Conservation (phyloP, 2,329 filamentous ascomycete genomes). For the Epichloe coenophiala region DNA sequence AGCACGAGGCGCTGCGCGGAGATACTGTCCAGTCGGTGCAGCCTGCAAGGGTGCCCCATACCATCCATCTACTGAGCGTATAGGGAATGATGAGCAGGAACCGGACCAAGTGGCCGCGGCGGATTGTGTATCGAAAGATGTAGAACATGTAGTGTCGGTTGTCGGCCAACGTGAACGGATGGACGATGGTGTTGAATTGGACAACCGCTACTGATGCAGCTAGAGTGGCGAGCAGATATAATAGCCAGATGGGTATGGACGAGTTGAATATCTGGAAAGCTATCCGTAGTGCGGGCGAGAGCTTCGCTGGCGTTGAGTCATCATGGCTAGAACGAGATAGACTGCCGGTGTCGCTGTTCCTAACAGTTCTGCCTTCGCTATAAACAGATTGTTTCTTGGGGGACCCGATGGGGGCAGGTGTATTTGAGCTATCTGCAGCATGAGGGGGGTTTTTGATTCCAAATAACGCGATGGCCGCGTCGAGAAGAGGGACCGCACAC, state of each 20-base stretch:
- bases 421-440: background rate
- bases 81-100: slow-evolving; percentile 61
- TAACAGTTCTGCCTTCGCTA: background rate
- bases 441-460: background rate
- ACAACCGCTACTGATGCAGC: slow-evolving; percentile 36
- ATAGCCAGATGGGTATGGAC: slow-evolving; percentile 20
- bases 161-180: slow-evolving; percentile 91
- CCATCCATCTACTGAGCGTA: slow-evolving; percentile 52
- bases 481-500: slow-evolving; percentile 24
- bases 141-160: slow-evolving; percentile 98
- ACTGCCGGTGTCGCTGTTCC: background rate
- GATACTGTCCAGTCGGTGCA: slow-evolving; percentile 13
- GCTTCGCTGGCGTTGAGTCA: slow-evolving; percentile 2
- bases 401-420: background rate
- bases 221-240: slow-evolving; percentile 23
- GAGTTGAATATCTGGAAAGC: slow-evolving; percentile 13
- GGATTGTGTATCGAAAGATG: slow-evolving; percentile 73
- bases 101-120: slow-evolving; percentile 47
- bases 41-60: slow-evolving; percentile 49
- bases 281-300: slow-evolving; percentile 4
- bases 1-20: slow-evolving; percentile 1
- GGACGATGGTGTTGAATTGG: slow-evolving; percentile 79
- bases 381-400: background rate
- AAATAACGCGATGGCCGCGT: slow-evolving; percentile 4
- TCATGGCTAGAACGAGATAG: background rate